Base-by-base conservation (phyloP, 2,329 filamentous ascomycete genomes). In the Sporothrix luriei region DNA sequence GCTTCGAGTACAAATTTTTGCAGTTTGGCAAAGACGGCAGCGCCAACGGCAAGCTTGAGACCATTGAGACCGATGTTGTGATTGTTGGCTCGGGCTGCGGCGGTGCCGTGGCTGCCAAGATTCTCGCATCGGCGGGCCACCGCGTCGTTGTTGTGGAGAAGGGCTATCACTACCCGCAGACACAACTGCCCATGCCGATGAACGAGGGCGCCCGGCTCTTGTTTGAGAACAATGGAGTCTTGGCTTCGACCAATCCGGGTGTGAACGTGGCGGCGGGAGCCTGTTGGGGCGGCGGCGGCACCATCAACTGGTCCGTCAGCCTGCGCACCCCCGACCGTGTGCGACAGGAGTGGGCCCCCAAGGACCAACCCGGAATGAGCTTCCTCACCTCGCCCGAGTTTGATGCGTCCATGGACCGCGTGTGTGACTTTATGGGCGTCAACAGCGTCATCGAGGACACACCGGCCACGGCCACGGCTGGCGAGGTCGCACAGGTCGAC, bases 41-140 rank as follows among this genome's bases (percentile, higher is more conserved):
- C 11, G 11, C 48, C 10, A 72, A 66, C 38, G 71, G 82, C 4
- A 82, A 33, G 33, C 33, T 87, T 0, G 87, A 89, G 72, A 83
- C 84, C 3, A 80, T 96, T 51, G 87, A 93, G 68, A 90, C 91
- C 0, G 94, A 97, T 77, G 88, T 97, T 0, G 87, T 97, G 52
- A 88, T 97, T 70, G 85, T 97, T 24, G 94, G 94, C 2, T 95
- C 91, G 49, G 94, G 94, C 38, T 96, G 92, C 74, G 94, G 94
- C 72, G 93, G 91, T 52, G 92, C 85, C 11, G 93, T 97, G 0
- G 87, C 85, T 48, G 93, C 94, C 29, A 94, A 94, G 78, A 90
- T 91, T 66, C 81, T 97, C 1, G 87, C 93, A 11, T 89, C 93
- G 78, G 91, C 90, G 0, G 92, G 91, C 4, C 84, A 91, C 73